Percentiles rank a stretch among this genome's conserved stretches.
phyloP scores from a whole-genome alignment of 257 asterid genomes.

The Lithospermum erythrorhizon region DNA sequence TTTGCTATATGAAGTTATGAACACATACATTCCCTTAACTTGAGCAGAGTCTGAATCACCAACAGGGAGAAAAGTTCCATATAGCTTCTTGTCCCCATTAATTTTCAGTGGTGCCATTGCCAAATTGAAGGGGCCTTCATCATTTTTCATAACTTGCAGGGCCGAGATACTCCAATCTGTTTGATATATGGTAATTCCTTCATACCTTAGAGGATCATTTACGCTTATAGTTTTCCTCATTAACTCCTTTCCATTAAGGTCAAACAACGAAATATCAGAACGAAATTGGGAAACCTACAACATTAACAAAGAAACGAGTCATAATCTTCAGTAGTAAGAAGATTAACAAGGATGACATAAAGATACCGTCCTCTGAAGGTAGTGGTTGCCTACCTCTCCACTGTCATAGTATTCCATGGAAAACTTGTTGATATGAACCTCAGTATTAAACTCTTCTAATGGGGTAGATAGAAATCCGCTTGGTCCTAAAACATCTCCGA shows the following conservation, averaged over 20 bases:
- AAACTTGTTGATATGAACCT: constrained; percentile 72
- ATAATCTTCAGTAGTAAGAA: constrained; percentile 35
- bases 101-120: constrained; percentile 82
- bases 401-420: constrained; percentile 68
- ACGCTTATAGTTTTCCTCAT: constrained; percentile 82
- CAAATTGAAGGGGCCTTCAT: constrained; percentile 84
- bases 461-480: constrained; percentile 63
- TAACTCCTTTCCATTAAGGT: constrained; percentile 72
- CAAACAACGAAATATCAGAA: constrained; percentile 73
- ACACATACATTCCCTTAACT: constrained; percentile 66
- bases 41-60: constrained; percentile 43
- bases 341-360: not conserved
- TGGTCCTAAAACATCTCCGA: constrained; percentile 61
- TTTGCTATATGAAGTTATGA: constrained; percentile 7
- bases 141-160: constrained; percentile 57
- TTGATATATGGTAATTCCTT: constrained; percentile 59
- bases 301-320: constrained; percentile 16
- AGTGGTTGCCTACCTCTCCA: constrained; percentile 56
- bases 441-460: constrained; percentile 68
- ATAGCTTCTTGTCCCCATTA: constrained; percentile 85
- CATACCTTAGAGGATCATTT: constrained; percentile 78
- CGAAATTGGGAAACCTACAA: constrained; percentile 72
- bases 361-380: not conserved
- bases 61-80: constrained; percentile 70
- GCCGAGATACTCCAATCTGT: constrained; percentile 77